These are phyloP conservation scores for Boletales sp. DNA, from an alignment of 768 basidiomycete species.

Conservation along the genomic window DNA sequence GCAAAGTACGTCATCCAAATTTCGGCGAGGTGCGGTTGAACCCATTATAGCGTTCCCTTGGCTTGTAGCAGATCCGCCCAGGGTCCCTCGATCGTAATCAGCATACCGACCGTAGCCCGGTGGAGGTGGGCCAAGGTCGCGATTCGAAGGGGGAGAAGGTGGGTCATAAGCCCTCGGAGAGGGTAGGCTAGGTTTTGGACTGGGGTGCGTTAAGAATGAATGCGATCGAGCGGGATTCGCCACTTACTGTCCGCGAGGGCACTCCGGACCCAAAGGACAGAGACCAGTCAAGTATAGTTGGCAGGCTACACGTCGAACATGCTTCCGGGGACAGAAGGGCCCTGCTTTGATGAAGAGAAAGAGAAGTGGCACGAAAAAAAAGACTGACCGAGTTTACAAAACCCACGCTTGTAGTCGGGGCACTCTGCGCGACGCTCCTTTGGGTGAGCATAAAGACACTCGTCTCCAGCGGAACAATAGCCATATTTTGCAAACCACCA, in stretches of 20 bases:
- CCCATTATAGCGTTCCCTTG: constrained; percentile 28
- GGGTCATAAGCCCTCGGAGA: constrained; percentile 72
- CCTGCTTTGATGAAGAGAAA: constrained; percentile 43
- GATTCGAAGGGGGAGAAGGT: constrained; percentile 68
- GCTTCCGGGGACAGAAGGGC: constrained; percentile 85
- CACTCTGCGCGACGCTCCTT: constrained; percentile 91
- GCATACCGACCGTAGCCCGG: constrained; percentile 86
- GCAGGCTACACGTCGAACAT: constrained; percentile 88
- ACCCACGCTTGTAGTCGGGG: constrained; percentile 93
- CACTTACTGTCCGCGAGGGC: constrained; percentile 84
- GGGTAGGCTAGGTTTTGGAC: constrained; percentile 76
- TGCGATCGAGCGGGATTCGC: constrained; percentile 1
- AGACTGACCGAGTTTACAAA: constrained; percentile 83
- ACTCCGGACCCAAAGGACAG: constrained; percentile 87
- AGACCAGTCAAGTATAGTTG: constrained; percentile 90
- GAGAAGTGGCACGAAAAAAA: not conserved
- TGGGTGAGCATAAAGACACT: constrained; percentile 95
- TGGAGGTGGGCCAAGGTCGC: constrained; percentile 86
- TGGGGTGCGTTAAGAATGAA: constrained; percentile 28
- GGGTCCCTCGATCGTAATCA: constrained; percentile 58
- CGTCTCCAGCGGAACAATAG: constrained; percentile 94
- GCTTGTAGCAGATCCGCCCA: constrained; percentile 28
- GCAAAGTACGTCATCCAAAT: constrained; percentile 80
- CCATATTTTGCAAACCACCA: constrained; percentile 99
- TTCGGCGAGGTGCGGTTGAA: constrained; percentile 53